Evolutionary conservation across 441 rosid species (phyloP), one percentile per base, ranked within the genome.

Genomic region (Kokia cookei): DNA sequence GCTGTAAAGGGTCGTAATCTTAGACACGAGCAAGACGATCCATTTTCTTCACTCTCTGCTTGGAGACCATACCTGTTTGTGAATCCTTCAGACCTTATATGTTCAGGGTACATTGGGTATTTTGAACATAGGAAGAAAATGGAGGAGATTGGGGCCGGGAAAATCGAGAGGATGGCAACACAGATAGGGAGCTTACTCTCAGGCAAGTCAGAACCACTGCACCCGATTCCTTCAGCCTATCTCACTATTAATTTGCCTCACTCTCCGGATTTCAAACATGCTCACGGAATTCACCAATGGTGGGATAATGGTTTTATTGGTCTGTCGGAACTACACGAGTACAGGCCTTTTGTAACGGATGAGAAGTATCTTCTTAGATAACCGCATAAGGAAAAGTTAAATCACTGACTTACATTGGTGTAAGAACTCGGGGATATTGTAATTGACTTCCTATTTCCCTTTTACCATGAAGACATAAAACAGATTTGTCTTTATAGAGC

Each of bases 241-340:
- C 72, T 81, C 64, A 84, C 80, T 1, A 69, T 75, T 50, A 83
- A 84, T 73, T 17, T 63, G 45, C 51, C 57, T 29, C 55, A 70
- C 1, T 74, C 77, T 4, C 80, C 82, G 0, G 72, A 80, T 76
- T 80, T 82, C 19, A 83, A 77, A 65, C 76, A 77, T 70, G 82
- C 84, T 55, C 89, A 84, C 61, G 83, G 84, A 69, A 78, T 84
- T 76, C 85, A 85, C 73, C 87, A 82, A 42, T 84, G 87, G 87
- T 88, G 86, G 86, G 79, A 77, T 78, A 81, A 81, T 17, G 27
- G 29, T 47, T 76, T 76, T 70, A 8, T 42, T 53, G 82, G 80
- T 68, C 77, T 32, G 58, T 82, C 76, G 54, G 74, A 70, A 73
- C 27, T 82, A 62, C 83, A 85, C 13, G 40, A 77, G 58, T 77